A percentile compares a stretch with the other conserved stretches of the same genome.
These are phyloP conservation scores for Porpolomopsis calyptriformis DNA, from an alignment of 768 basidiomycete genomes.

Conservation along the genomic window DNA sequence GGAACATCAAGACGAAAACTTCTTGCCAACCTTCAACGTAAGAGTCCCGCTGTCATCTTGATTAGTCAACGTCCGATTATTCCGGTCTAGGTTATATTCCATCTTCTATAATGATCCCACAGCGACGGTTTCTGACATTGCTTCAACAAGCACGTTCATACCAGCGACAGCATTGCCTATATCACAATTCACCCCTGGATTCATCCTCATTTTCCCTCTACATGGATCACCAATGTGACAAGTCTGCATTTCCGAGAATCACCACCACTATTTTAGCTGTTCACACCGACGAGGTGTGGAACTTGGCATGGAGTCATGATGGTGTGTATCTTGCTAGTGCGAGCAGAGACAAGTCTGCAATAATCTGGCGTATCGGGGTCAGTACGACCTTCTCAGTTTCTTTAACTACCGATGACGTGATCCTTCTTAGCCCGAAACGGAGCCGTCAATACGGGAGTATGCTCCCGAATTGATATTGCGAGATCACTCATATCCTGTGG, in stretches of 20 bases:
- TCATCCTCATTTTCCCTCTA: slow-evolving; percentile 67
- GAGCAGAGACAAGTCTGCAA: slow-evolving; percentile 76
- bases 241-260: slow-evolving; percentile 70
- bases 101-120: slow-evolving; percentile 86
- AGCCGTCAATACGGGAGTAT: slow-evolving; percentile 48
- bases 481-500: slow-evolving; percentile 73
- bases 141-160: slow-evolving; percentile 74
- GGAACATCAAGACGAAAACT: slow-evolving; percentile 70
- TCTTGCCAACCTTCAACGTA: slow-evolving; percentile 76
- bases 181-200: slow-evolving; percentile 65
- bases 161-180: slow-evolving; percentile 75
- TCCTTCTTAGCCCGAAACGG: slow-evolving; percentile 32
- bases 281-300: slow-evolving; percentile 93
- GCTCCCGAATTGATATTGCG: slow-evolving; percentile 46
- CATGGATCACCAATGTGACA: slow-evolving; percentile 74
- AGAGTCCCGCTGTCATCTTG: slow-evolving; percentile 12
- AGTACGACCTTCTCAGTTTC: slow-evolving; percentile 18
- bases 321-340: slow-evolving; percentile 79
- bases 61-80: neutral
- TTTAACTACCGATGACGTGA: slow-evolving; percentile 4
- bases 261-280: slow-evolving; percentile 79
- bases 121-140: slow-evolving; percentile 74
- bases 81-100: slow-evolving; percentile 67
- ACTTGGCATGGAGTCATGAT: slow-evolving; percentile 88
- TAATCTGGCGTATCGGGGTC: slow-evolving; percentile 84